Base-by-base conservation (phyloP, 345 rosid species). In the Jatropha curcas region DNA sequence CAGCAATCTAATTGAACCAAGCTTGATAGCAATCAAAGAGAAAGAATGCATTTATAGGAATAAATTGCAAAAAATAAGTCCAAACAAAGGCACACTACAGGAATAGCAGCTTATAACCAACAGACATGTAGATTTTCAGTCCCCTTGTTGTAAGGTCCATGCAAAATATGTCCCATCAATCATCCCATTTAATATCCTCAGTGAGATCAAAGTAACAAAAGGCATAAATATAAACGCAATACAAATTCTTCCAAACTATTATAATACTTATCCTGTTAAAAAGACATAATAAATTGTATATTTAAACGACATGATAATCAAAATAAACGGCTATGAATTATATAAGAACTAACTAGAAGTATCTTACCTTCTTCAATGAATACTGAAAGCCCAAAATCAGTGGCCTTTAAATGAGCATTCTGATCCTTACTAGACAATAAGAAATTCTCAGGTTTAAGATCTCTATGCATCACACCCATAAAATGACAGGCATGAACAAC, bases 361-460 rank as follows among this genome's bases (percentile, higher is more conserved):
- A 27, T 46, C 57, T 68, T 67, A 84, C 90, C 88, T 25, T 83
- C 86, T 72, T 85, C 82, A 14, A 87, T 83, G 76, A 83, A 85
- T 5, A 87, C 87, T 0, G 79, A 77, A n/a, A 77, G 76, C 9
- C 81, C 81, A 65, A 77, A 77, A 45, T 77, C 81, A 60, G 81
- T 72, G 6, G 81, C 77, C 70, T 77, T 77, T n/a, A 77, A 34
- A 41, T 30, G 43, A 22, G 76, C 56, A 67, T 51, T 60, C 11
- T 33, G 50, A 53, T 77, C 70, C 35, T 72, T 72, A 43, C 70
- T 61, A 14, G 76, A 77, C 19, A 77, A 65, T 77, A 77, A 72
- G 73, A 77, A 77, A 72, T 77, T 77, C 70, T 77, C 81, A 22
- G 81, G 81, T 65, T 77, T 77, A 33, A 77, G 81, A 71, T 77